Conservation (phyloP, 164 flowering plant species). For the Umbellularia californica region DNA sequence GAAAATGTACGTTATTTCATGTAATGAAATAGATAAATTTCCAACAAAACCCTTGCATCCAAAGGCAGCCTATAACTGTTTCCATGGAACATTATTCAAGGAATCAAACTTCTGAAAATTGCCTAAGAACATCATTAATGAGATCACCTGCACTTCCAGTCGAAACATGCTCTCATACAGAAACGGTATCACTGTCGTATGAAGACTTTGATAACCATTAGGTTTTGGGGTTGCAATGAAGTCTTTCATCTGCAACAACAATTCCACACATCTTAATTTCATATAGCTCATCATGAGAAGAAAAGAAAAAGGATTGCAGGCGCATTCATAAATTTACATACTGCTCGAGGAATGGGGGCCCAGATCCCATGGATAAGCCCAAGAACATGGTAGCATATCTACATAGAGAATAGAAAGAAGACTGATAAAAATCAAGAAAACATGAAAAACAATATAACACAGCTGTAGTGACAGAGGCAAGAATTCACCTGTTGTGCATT, state of each 20-base stretch:
- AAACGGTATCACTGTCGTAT: conserved; percentile 93
- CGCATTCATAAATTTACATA: conserved; percentile 30
- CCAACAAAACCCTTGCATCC: background rate
- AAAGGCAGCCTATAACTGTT: background rate
- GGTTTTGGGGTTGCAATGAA: conserved; percentile 97
- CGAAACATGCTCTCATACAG: conserved; percentile 96
- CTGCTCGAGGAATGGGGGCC: conserved; percentile 92
- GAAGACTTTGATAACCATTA: conserved; percentile 97
- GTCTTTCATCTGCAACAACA: conserved; percentile 73
- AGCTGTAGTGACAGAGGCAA: background rate
- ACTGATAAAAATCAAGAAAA: background rate
- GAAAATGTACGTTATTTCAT: too few species aligned
- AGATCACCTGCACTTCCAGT: conserved; percentile 86
- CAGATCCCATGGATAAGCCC: conserved; percentile 98
- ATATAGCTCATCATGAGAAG: background rate
- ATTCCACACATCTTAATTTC: background rate
- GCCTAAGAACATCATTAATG: background rate
- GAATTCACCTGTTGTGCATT: conserved; percentile 73
- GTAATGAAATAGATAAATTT: too few species aligned
- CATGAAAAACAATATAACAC: background rate
- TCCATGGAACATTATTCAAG: background rate
- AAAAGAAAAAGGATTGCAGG: background rate
- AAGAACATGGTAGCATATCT: conserved; percentile 98
- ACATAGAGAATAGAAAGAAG: conserved; percentile 22
- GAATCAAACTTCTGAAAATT: background rate